Evolutionary conservation across 2,329 filamentous ascomycete genomes (phyloP).

Genomic region (Aplosporella prunicola): DNA sequence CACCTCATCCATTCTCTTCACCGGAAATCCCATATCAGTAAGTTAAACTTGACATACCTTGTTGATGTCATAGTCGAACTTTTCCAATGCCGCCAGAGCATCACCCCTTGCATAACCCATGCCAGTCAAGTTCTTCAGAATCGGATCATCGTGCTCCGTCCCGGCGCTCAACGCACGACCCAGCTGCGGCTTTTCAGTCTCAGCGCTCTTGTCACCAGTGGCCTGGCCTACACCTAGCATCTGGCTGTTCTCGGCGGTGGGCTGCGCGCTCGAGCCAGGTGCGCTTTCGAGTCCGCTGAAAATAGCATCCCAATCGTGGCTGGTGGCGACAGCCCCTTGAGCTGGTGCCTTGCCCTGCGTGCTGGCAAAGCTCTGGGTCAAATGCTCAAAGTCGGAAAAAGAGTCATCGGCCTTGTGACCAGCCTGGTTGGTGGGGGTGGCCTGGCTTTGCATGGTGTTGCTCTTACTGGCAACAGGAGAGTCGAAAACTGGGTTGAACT

Average conservation of each 20-base stretch:
- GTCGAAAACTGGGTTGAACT: constrained; percentile 77
- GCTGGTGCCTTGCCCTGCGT: constrained; percentile 22
- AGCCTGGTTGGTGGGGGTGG: constrained; percentile 25
- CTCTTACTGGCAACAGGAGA: constrained; percentile 45
- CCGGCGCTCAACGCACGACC: constrained; percentile 64
- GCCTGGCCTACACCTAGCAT: constrained; percentile 14
- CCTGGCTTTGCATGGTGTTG: constrained; percentile 37
- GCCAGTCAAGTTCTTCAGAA: constrained; percentile 75
- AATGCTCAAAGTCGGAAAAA: constrained; percentile 42
- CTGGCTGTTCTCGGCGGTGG: constrained; percentile 22
- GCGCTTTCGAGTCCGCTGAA: constrained; percentile 58
- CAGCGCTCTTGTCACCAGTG: neutral
- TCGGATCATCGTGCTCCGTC: constrained; percentile 80
- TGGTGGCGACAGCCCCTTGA: constrained; percentile 29
- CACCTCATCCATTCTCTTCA: no score
- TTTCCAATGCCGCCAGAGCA: constrained; percentile 74
- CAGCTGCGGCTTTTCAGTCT: constrained; percentile 29
- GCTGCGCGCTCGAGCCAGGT: constrained; percentile 25
- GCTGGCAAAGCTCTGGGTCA: constrained; percentile 32
- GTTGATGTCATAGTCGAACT: constrained; percentile 92
- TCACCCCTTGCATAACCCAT: constrained; percentile 78
- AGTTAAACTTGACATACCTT: no score
- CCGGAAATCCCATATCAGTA: no score
- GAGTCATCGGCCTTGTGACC: constrained; percentile 30
- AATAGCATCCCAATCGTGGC: constrained; percentile 89